A percentile compares a stretch with the other conserved stretches of the same genome.
phyloP scores from a whole-genome alignment of 257 asterid species.

The Solanum rostratum region DNA sequence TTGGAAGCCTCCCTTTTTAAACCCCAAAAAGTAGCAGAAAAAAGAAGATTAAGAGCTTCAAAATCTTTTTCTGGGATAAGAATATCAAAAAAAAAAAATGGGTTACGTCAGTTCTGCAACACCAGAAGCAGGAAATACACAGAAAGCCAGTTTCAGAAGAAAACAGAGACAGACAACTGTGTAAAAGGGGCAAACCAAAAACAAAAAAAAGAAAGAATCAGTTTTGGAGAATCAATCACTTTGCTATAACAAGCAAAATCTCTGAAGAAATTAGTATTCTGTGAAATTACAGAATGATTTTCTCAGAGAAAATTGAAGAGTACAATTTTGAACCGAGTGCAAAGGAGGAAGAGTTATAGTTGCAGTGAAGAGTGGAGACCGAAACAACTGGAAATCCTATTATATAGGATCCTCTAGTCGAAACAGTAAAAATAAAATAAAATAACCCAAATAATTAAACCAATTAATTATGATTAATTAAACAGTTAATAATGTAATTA shows the following conservation, averaged over 20 bases:
- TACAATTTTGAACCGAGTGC: not conserved
- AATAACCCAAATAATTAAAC: not conserved
- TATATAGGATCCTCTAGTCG: slow-evolving; percentile 42
- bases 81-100: not conserved
- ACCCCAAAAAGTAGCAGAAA: not conserved
- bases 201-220: not conserved
- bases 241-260: not conserved
- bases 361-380: slow-evolving; percentile 28
- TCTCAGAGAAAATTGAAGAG: not conserved
- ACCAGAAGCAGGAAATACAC: not conserved
- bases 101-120: not conserved
- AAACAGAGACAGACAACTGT: slow-evolving; percentile 7
- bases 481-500: not conserved
- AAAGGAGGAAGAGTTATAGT: not conserved
- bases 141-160: not conserved
- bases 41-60: not conserved
- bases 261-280: not conserved
- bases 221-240: slow-evolving; percentile 8
- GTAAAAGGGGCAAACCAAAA: not conserved
- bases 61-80: not conserved
- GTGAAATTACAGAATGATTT: not conserved
- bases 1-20: not conserved
- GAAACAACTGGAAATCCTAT: slow-evolving; percentile 20
- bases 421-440: not conserved
- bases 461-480: not conserved